A percentile compares a stretch with the other conserved stretches of the same genome.
These are phyloP conservation scores for Euphrasia arctica DNA, from an alignment of 305 asterid species.

Conservation along the genomic window DNA sequence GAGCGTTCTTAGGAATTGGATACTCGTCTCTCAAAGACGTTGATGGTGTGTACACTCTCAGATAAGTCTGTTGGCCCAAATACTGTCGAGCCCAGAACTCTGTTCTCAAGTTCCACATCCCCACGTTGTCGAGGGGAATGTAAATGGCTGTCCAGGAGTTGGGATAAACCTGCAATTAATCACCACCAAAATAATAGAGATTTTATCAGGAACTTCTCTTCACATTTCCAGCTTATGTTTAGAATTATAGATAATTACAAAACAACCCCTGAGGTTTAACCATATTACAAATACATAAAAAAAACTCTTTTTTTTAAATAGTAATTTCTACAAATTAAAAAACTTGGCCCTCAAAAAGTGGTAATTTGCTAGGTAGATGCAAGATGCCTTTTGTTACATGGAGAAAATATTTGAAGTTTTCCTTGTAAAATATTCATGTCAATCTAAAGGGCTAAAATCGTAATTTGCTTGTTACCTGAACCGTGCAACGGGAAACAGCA, in stretches of 20 bases:
- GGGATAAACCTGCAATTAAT: conserved; percentile 56
- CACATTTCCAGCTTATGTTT: too few relatives aligned
- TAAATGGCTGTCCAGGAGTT: conserved; percentile 66
- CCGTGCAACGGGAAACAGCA: conserved; percentile 60
- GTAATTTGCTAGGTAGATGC: not conserved
- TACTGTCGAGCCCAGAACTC: conserved; percentile 75
- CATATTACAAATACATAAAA: too few relatives aligned
- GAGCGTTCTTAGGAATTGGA: conserved; percentile 65
- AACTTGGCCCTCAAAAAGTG: not conserved
- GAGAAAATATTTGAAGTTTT: too few relatives aligned
- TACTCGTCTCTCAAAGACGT: conserved; percentile 60
- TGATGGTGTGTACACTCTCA: conserved; percentile 58
- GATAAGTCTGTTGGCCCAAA: conserved; percentile 63
- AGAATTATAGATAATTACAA: too few relatives aligned
- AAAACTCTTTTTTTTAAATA: too few relatives aligned
- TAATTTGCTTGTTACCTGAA: conserved; percentile 48
- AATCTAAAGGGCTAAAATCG: too few relatives aligned
- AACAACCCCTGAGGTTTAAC: too few relatives aligned
- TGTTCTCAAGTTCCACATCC: conserved; percentile 77
- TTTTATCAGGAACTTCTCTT: not conserved
- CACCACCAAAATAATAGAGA: not conserved
- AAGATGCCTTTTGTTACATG: too few relatives aligned
- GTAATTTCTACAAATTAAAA: not conserved
- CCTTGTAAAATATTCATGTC: too few relatives aligned
- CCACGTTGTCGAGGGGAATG: conserved; percentile 63